phyloP scores from a whole-genome alignment of 148 eudicot genomes.

The Cornus suecica region DNA sequence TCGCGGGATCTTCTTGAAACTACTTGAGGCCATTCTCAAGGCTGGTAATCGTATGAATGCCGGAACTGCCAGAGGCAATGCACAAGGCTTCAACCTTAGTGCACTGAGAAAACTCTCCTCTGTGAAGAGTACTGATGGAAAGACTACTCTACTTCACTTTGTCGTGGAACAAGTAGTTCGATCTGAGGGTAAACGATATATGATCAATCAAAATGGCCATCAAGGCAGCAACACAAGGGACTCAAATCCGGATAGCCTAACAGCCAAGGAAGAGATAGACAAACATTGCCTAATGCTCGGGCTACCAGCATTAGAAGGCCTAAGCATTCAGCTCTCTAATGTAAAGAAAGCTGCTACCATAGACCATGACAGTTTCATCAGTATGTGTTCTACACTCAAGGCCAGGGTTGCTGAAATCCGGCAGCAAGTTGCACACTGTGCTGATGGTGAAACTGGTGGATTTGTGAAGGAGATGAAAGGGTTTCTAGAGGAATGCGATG shows the following conservation, averaged over 20 bases:
- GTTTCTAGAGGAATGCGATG: conserved; percentile 41
- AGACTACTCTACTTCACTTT: conserved; percentile 59
- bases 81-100: conserved; percentile 51
- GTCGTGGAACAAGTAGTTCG: conserved; percentile 55
- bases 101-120: conserved; percentile 48
- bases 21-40: conserved; percentile 61
- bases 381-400: conserved; percentile 18
- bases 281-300: conserved; percentile 39
- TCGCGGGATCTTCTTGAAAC: conserved; percentile 46
- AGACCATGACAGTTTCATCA: conserved; percentile 37
- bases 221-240: background rate
- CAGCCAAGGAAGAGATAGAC: conserved; percentile 27
- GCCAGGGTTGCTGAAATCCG: conserved; percentile 26
- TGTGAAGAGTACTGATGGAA: conserved; percentile 53
- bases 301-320: conserved; percentile 28
- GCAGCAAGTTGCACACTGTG: conserved; percentile 22
- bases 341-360: conserved; percentile 49
- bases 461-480: conserved; percentile 38
- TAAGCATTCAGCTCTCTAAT: conserved; percentile 34
- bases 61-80: conserved; percentile 53
- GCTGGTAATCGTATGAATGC: conserved; percentile 64
- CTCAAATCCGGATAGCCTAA: conserved; percentile 11
- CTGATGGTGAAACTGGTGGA: conserved; percentile 24
- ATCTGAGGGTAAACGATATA: conserved; percentile 40
- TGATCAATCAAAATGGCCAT: conserved; percentile 10